phyloP scores from a whole-genome alignment of 192 early-diverging fungal genomes.

The Chytriomyces hyalinus region DNA sequence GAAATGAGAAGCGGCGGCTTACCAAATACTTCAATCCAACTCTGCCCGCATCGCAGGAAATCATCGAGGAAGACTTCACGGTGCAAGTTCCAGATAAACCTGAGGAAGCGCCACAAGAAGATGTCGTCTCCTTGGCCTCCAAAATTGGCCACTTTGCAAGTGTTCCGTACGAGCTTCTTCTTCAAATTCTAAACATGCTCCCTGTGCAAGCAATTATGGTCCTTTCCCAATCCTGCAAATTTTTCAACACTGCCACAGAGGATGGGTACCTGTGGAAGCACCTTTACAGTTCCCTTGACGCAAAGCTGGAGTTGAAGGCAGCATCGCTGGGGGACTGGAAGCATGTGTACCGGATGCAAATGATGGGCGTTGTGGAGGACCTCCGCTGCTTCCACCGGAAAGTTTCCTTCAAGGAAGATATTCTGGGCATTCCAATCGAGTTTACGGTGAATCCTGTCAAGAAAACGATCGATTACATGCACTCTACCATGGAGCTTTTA shows the following conservation, averaged over 20 bases:
- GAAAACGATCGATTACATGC: conserved; percentile 41
- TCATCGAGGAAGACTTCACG: too few species aligned
- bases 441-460: conserved; percentile 47
- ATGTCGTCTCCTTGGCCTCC: background rate
- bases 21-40: too few species aligned
- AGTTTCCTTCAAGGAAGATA: conserved; percentile 37
- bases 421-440: conserved; percentile 42
- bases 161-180: conserved; percentile 25
- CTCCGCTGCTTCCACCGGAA: conserved; percentile 41
- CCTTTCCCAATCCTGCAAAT: conserved; percentile 17
- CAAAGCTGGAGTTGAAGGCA: conserved; percentile 17
- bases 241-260: conserved; percentile 25
- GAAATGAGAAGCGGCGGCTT: too few species aligned
- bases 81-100: too few species aligned
- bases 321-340: conserved; percentile 27
- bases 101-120: too few species aligned
- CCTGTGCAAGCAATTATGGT: conserved; percentile 15
- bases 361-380: conserved; percentile 36
- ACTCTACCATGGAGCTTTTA: conserved; percentile 36
- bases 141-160: conserved; percentile 12
- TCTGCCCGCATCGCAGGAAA: too few species aligned
- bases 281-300: conserved; percentile 18
- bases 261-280: conserved; percentile 32
- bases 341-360: conserved; percentile 28
- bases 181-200: conserved; percentile 24